Evolutionary conservation across 345 rosid genomes (phyloP).

Genomic region (Cardamine resedifolia): DNA sequence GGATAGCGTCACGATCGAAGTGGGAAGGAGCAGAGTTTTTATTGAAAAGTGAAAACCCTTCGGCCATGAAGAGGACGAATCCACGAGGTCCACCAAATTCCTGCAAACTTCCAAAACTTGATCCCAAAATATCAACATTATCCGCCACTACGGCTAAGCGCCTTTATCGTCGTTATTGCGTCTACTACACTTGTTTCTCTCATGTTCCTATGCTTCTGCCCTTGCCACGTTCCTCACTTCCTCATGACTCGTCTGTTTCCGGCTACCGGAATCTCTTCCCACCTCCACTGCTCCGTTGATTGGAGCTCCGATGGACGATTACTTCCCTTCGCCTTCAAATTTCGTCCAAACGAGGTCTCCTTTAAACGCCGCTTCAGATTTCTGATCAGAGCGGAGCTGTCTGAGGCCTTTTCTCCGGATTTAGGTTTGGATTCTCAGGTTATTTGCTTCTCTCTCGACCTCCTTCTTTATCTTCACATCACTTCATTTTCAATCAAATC

Average conservation of each 20-base stretch:
- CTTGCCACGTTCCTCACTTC: slow-evolving; percentile 50
- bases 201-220: slow-evolving; percentile 58
- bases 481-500: slow-evolving; percentile 23
- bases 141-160: slow-evolving; percentile 17
- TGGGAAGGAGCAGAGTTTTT: background rate
- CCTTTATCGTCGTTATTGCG: too few relatives aligned
- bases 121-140: slow-evolving; percentile 16
- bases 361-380: slow-evolving; percentile 47
- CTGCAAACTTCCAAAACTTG: slow-evolving; percentile 32
- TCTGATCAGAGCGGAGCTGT: slow-evolving; percentile 58
- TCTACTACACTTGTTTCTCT: too few relatives aligned
- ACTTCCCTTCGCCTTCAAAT: slow-evolving; percentile 34
- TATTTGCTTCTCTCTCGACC: background rate
- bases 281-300: slow-evolving; percentile 32
- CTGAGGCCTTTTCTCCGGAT: slow-evolving; percentile 54
- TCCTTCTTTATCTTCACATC: background rate
- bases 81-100: slow-evolving; percentile 41
- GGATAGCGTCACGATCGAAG: slow-evolving; percentile 34
- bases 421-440: slow-evolving; percentile 84
- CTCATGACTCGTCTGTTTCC: slow-evolving; percentile 54
- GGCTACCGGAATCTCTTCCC: slow-evolving; percentile 45
- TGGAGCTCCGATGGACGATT: slow-evolving; percentile 31
- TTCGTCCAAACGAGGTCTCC: slow-evolving; percentile 39
- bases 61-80: slow-evolving; percentile 40
- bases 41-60: slow-evolving; percentile 2